phyloP scores from a whole-genome alignment of 176 grass and related monocot genomes.

The Rhynchospora pubera region DNA sequence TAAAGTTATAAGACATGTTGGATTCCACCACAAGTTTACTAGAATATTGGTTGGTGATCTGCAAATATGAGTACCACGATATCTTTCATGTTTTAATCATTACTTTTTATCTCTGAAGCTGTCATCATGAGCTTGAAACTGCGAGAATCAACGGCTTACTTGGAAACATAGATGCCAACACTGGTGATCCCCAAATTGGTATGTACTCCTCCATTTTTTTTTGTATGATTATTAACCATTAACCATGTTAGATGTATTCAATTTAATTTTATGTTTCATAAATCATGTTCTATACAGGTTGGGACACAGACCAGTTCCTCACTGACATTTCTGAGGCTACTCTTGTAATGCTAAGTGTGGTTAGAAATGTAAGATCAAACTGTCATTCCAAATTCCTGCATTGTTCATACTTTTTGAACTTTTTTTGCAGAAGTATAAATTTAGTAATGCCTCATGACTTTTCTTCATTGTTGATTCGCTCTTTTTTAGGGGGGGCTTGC shows the following conservation, averaged over 20 bases:
- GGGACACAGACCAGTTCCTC: conserved; percentile 98
- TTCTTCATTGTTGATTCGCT: neutral
- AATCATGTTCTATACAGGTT: conserved; percentile 39
- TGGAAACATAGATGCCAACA: conserved; percentile 92
- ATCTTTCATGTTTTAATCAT: neutral
- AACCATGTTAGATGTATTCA: neutral
- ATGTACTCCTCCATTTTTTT: conserved; percentile 23
- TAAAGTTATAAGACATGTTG: neutral
- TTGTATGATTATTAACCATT: conserved; percentile 4
- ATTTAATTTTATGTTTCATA: neutral
- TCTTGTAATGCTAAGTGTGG: conserved; percentile 85
- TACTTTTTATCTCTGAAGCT: conserved; percentile 40
- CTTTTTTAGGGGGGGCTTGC: conserved; percentile 70
- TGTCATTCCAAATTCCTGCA: neutral
- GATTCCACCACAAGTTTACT: neutral
- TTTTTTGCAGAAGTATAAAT: neutral
- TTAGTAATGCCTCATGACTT: neutral
- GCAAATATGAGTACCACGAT: neutral
- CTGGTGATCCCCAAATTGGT: conserved; percentile 87
- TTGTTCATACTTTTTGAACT: neutral
- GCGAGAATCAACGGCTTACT: conserved; percentile 78
- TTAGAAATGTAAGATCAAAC: conserved; percentile 88
- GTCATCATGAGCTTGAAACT: conserved; percentile 97
- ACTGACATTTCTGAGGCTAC: conserved; percentile 92
- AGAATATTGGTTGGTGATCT: neutral